These are phyloP conservation scores for Litchi chinensis DNA, from an alignment of 345 rosid species.

Conservation along the genomic window DNA sequence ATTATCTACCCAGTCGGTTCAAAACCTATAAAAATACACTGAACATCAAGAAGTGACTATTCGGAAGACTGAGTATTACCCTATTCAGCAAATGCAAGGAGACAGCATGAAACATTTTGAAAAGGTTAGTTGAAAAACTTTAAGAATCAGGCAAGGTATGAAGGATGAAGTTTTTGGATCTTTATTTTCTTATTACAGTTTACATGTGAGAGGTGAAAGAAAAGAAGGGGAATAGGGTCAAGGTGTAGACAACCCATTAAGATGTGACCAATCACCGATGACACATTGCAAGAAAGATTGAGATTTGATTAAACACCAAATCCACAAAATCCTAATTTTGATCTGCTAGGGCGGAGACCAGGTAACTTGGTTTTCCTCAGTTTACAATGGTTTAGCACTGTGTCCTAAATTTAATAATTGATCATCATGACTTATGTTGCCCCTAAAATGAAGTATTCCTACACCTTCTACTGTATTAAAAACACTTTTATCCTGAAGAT, in stretches of 20 bases:
- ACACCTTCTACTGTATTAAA: not conserved
- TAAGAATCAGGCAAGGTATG: not conserved
- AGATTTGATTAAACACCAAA: not conserved
- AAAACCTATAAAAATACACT: not conserved
- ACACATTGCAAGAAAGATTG: not conserved
- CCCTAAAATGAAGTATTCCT: not conserved
- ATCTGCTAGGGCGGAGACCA: not conserved
- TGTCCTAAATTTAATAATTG: not conserved
- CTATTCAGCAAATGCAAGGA: not conserved
- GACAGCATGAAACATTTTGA: slow-evolving; percentile 1
- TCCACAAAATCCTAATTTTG: not conserved
- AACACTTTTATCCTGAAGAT: not conserved
- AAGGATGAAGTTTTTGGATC: not conserved
- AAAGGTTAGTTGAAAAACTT: not conserved
- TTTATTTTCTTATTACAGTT: not conserved
- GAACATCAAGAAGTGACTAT: not conserved
- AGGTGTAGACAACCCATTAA: not conserved
- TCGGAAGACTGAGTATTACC: not conserved
- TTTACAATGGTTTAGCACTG: not conserved
- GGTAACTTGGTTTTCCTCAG: not conserved
- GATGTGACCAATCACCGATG: not conserved
- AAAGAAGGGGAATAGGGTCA: not conserved
- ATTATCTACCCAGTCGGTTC: not conserved
- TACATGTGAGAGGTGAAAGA: not conserved
- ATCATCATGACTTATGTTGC: not conserved